phyloP scores from a whole-genome alignment of 164 flowering plant species.

The Berberis vulgaris region DNA sequence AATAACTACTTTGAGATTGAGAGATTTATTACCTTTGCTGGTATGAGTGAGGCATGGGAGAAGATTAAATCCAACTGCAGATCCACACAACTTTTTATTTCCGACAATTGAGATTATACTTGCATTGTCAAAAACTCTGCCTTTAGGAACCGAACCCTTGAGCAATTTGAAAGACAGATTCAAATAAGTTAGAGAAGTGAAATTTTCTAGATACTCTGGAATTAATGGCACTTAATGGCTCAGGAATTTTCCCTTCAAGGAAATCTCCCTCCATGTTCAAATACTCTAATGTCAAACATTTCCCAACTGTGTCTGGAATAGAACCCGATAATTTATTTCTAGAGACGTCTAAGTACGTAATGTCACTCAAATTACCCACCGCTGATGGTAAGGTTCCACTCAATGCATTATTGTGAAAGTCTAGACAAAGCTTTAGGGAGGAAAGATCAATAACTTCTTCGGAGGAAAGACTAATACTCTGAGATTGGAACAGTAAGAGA shows the following conservation, averaged over 20 bases:
- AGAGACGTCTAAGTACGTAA: neutral
- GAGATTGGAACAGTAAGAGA: no score
- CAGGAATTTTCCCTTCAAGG: slow-evolving; percentile 6
- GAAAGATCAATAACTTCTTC: neutral
- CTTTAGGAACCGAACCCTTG: no score
- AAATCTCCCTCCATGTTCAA: neutral
- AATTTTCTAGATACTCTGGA: neutral
- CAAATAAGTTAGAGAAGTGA: no score
- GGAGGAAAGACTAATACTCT: no score
- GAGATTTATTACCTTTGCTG: no score
- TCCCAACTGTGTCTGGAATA: neutral
- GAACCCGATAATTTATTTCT: neutral
- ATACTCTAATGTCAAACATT: neutral
- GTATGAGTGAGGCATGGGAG: no score
- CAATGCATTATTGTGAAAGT: neutral
- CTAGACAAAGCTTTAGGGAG: neutral
- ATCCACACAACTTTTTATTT: no score
- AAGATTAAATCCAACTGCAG: no score
- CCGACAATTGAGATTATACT: no score
- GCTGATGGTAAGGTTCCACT: slow-evolving; percentile 2
- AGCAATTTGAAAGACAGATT: no score
- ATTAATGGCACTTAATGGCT: neutral
- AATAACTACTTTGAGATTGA: no score
- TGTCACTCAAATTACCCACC: neutral
- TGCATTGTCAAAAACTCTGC: no score